Evolutionary conservation across 2,329 filamentous ascomycete species (phyloP).

Genomic region (Fonsecaea multimorphosa): DNA sequence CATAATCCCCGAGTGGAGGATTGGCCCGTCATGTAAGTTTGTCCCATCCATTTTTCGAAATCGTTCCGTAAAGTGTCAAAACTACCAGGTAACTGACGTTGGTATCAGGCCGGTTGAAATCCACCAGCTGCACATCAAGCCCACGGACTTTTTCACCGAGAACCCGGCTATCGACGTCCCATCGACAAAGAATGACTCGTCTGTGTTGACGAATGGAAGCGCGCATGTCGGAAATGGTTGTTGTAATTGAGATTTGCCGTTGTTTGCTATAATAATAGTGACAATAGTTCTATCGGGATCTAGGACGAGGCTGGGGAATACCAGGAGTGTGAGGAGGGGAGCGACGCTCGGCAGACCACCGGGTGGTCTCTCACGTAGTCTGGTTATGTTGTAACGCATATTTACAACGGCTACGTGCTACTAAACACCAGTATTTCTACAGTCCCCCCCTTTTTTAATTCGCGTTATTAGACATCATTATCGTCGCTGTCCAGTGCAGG

Average conservation of each 20-base stretch:
- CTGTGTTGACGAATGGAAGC: slow-evolving; percentile 37
- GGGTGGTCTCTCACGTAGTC: no score
- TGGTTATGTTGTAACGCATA: no score
- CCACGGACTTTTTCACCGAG: slow-evolving; percentile 60
- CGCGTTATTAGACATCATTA: no score
- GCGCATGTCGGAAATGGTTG: slow-evolving; percentile 13
- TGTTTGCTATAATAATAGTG: no score
- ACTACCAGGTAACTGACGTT: slow-evolving; percentile 1
- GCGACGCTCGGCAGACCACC: no score
- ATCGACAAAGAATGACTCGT: slow-evolving; percentile 45
- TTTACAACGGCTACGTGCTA: no score
- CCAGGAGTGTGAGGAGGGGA: no score
- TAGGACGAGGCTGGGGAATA: no score
- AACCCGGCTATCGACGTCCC: slow-evolving; percentile 63
- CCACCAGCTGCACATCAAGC: slow-evolving; percentile 55
- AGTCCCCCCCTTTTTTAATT: no score
- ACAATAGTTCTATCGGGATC: neutral
- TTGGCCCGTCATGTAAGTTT: slow-evolving; percentile 57
- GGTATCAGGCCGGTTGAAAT: slow-evolving; percentile 51
- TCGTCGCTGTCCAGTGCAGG: no score
- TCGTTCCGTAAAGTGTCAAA: no score
- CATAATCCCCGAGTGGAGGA: slow-evolving; percentile 61
- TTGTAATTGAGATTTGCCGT: slow-evolving; percentile 5
- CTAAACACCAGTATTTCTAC: no score
- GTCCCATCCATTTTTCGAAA: slow-evolving; percentile 38